Evolutionary conservation across 1,284 basidiomycete genomes (phyloP).

Genomic region (Lentinula novae-zelandiae): DNA sequence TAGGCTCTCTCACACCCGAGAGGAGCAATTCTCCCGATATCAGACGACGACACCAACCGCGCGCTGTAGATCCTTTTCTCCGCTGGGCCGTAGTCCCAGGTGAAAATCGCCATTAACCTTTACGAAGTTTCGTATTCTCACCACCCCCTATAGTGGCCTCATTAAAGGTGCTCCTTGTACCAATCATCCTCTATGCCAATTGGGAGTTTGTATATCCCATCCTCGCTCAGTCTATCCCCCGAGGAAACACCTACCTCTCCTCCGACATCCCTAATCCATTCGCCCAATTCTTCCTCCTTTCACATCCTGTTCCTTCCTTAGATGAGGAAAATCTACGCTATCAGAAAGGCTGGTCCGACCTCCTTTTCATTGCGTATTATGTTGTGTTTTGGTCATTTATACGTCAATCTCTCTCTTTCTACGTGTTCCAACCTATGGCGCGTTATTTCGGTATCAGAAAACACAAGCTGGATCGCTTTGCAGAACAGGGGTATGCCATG

Average conservation of each 20-base stretch:
- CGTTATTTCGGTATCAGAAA: conserved; percentile 66
- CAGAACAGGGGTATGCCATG: conserved; percentile 87
- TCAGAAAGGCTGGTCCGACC: conserved; percentile 75
- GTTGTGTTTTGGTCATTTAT: conserved; percentile 91
- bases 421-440: conserved; percentile 71
- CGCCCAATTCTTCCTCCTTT: conserved; percentile 71
- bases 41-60: conserved; percentile 1
- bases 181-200: conserved; percentile 68
- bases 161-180: conserved; percentile 71
- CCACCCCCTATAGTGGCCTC: conserved; percentile 48
- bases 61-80: conserved; percentile 27
- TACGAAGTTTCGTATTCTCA: background rate
- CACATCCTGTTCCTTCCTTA: conserved; percentile 59
- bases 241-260: conserved; percentile 33
- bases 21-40: conserved; percentile 25
- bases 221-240: conserved; percentile 14
- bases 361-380: conserved; percentile 84
- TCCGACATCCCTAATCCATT: conserved; percentile 69
- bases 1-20: conserved; percentile 36
- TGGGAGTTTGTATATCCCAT: conserved; percentile 53
- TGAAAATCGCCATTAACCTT: conserved; percentile 28
- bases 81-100: conserved; percentile 78
- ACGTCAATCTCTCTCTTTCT: conserved; percentile 75
- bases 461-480: conserved; percentile 78
- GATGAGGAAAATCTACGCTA: conserved; percentile 59